These are phyloP conservation scores for Ceratocystis variospora DNA, from an alignment of 2,329 filamentous ascomycete species.

Conservation along the genomic window DNA sequence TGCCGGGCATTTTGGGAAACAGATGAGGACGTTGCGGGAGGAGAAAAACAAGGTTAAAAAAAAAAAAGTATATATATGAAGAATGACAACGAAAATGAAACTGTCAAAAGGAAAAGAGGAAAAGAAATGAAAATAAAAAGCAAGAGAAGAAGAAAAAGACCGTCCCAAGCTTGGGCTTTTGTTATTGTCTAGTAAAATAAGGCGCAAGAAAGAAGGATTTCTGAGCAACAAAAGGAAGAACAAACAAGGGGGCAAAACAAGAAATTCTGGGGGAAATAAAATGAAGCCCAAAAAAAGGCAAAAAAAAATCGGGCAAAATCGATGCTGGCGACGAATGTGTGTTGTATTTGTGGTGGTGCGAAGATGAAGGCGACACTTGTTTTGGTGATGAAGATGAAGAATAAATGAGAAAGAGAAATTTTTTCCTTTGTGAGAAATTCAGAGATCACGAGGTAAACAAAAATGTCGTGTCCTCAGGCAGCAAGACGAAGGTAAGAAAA, in stretches of 20 bases:
- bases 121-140: constrained; percentile 9
- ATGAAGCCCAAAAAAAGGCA: constrained; percentile 4
- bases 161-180: constrained; percentile 4
- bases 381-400: not conserved
- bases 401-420: not conserved
- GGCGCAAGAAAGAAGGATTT: not conserved
- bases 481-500: not conserved
- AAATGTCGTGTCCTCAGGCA: not conserved
- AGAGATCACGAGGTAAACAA: constrained; percentile 3
- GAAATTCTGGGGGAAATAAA: constrained; percentile 7
- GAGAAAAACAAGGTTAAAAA: not conserved
- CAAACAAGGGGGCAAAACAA: not conserved
- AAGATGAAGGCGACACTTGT: not conserved
- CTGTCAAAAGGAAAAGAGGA: not conserved
- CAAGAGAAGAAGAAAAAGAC: constrained; percentile 4
- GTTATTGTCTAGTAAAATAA: constrained; percentile 12
- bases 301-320: not conserved
- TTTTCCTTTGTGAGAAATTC: not conserved
- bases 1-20: constrained; percentile 15
- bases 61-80: constrained; percentile 9
- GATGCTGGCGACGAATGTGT: not conserved
- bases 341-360: not conserved
- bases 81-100: constrained; percentile 6
- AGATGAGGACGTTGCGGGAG: not conserved
- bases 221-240: constrained; percentile 3